Percentiles rank a stretch among this genome's conserved stretches.
Conservation (phyloP, 768 basidiomycete genomes). For the Filobasidium wieringae region DNA sequence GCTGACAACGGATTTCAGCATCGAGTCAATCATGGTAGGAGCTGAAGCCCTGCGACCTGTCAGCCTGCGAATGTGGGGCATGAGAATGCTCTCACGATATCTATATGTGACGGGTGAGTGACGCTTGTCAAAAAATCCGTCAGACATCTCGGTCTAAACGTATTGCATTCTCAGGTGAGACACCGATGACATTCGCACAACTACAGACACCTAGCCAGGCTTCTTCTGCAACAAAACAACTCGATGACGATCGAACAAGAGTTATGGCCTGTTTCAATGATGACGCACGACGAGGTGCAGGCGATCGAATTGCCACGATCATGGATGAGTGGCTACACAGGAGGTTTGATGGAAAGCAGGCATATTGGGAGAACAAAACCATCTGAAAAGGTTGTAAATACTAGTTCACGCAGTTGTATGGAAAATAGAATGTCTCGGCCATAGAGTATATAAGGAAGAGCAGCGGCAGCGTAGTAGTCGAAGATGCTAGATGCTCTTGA, state of each 20-base stretch:
- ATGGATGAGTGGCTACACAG: conserved; percentile 25
- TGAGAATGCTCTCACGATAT: conserved; percentile 32
- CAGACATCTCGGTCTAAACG: neutral
- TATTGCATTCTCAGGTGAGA: conserved; percentile 10
- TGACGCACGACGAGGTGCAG: conserved; percentile 20
- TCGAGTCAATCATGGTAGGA: conserved; percentile 16
- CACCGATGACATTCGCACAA: conserved; percentile 23
- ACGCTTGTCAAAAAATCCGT: neutral
- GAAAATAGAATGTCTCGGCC: too few species aligned
- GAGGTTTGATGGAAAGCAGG: conserved; percentile 18
- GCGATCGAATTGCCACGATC: neutral
- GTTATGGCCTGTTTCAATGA: conserved; percentile 34
- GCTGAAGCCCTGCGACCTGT: conserved; percentile 16
- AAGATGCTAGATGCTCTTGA: too few species aligned
- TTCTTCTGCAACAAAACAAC: neutral
- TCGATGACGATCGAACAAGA: conserved; percentile 16
- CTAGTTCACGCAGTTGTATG: too few species aligned
- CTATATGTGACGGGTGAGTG: conserved; percentile 29
- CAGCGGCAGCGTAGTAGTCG: too few species aligned
- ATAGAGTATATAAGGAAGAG: too few species aligned
- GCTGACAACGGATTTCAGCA: conserved; percentile 25
- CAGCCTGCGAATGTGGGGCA: conserved; percentile 24
- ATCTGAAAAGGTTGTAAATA: too few species aligned
- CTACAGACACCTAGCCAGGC: conserved; percentile 17
- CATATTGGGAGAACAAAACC: conserved; percentile 16